Evolutionary conservation across 2,329 filamentous ascomycete species (phyloP).

Genomic region (Pseudovirgaria hyperparasitica): DNA sequence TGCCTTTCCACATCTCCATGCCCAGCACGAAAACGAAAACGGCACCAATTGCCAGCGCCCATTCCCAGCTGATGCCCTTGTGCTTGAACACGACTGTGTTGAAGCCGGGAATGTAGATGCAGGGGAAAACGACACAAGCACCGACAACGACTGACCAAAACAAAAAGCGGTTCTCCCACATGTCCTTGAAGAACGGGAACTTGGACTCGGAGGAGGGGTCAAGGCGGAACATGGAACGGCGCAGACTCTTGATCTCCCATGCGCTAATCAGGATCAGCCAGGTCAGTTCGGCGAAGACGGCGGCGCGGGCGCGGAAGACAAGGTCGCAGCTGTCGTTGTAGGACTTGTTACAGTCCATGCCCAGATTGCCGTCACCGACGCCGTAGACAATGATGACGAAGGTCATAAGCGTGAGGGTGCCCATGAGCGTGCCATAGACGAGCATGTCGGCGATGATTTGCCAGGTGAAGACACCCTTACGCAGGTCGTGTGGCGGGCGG

Average conservation of each 20-base stretch:
- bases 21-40: slow-evolving; percentile 10
- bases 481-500: slow-evolving; percentile 17
- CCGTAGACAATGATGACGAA: slow-evolving; percentile 23
- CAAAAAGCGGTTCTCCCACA: slow-evolving; percentile 24
- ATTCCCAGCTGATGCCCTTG: slow-evolving; percentile 12
- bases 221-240: slow-evolving; percentile 12
- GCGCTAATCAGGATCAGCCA: slow-evolving; percentile 12
- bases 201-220: slow-evolving; percentile 7
- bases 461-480: slow-evolving; percentile 20
- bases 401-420: slow-evolving; percentile 17
- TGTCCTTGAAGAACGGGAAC: slow-evolving; percentile 10
- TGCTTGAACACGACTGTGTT: slow-evolving; percentile 14
- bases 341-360: slow-evolving; percentile 18
- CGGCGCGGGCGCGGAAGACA: slow-evolving; percentile 16
- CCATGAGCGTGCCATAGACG: slow-evolving; percentile 22
- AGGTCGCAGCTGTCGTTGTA: slow-evolving; percentile 15
- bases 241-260: slow-evolving; percentile 13
- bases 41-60: slow-evolving; percentile 8
- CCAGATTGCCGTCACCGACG: slow-evolving; percentile 18
- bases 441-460: slow-evolving; percentile 23
- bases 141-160: slow-evolving; percentile 52
- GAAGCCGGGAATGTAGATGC: slow-evolving; percentile 26
- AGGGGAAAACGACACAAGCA: slow-evolving; percentile 44
- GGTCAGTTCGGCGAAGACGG: slow-evolving; percentile 12
- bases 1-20: slow-evolving; percentile 12